Evolutionary conservation across 306 rosid species (phyloP).

Genomic region (Begonia peltatifolia): DNA sequence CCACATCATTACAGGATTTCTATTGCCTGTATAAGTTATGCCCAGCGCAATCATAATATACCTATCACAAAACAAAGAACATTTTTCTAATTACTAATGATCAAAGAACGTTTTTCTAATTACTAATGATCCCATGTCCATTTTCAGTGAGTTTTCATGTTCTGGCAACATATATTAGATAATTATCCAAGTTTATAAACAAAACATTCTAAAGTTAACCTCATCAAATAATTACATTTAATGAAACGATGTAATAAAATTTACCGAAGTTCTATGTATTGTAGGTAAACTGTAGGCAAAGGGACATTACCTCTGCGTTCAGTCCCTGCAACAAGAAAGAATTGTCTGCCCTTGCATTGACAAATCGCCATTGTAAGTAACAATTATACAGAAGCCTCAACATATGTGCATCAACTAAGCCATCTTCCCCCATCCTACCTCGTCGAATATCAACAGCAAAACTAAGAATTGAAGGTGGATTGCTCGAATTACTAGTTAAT

Average conservation of each 20-base stretch:
- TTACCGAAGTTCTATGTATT: background rate
- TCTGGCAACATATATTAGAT: too few relatives aligned
- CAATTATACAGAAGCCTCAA: conserved; percentile 90
- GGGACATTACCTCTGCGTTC: conserved; percentile 62
- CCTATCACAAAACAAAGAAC: too few relatives aligned
- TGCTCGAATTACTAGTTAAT: conserved; percentile 34
- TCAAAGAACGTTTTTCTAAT: too few relatives aligned
- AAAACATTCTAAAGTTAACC: background rate
- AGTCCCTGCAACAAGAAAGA: conserved; percentile 73
- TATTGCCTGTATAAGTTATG: too few relatives aligned
- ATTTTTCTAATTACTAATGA: too few relatives aligned
- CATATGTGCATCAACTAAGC: conserved; percentile 75
- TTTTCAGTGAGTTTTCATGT: too few relatives aligned
- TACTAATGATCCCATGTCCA: too few relatives aligned
- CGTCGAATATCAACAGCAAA: conserved; percentile 82
- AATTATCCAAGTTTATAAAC: too few relatives aligned
- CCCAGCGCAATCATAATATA: too few relatives aligned
- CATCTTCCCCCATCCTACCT: conserved; percentile 94
- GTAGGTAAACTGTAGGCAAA: background rate
- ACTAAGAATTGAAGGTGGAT: conserved; percentile 77
- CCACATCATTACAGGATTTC: too few relatives aligned
- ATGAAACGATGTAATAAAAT: background rate
- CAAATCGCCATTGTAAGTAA: conserved; percentile 89
- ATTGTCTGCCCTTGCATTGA: conserved; percentile 92
- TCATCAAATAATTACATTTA: background rate